A percentile compares a stretch with the other conserved stretches of the same genome.
These are phyloP conservation scores for Croton laevigatus DNA, from an alignment of 441 rosid species.

Conservation along the genomic window DNA sequence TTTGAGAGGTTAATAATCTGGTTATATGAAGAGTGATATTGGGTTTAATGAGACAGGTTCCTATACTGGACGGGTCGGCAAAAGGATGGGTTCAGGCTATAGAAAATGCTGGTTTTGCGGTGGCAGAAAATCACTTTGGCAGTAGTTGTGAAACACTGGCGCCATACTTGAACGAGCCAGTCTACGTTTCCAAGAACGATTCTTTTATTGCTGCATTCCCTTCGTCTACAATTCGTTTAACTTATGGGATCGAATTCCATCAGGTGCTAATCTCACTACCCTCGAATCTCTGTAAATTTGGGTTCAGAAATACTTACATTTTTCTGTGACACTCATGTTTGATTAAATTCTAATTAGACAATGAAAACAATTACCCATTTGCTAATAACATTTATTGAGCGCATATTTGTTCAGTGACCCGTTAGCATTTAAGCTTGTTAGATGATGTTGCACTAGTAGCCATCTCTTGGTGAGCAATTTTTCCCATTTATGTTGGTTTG, in stretches of 20 bases:
- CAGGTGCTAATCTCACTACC: constrained; percentile 36
- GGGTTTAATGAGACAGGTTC: constrained; percentile 48
- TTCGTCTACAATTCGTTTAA: constrained; percentile 46
- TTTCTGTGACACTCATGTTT: background rate
- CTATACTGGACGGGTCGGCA: constrained; percentile 88
- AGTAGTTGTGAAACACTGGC: constrained; percentile 51
- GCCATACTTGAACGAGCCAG: constrained; percentile 54
- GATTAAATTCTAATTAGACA: background rate
- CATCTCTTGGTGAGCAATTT: background rate
- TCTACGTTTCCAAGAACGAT: constrained; percentile 56
- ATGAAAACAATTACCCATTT: too few species aligned
- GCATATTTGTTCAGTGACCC: background rate
- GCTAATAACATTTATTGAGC: background rate
- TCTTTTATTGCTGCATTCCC: constrained; percentile 71
- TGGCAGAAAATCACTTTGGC: constrained; percentile 48
- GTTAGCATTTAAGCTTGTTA: background rate
- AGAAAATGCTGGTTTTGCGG: constrained; percentile 50
- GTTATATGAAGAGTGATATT: background rate
- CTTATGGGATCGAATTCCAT: constrained; percentile 77
- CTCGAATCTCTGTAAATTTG: background rate
- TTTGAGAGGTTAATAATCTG: background rate
- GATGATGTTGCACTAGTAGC: background rate
- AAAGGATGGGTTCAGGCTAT: constrained; percentile 66
- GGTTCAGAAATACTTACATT: background rate
- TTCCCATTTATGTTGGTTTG: background rate